Percentiles rank a stretch among this genome's conserved stretches.
phyloP scores from a whole-genome alignment of 306 rosid species.

The Cajanus cajan region DNA sequence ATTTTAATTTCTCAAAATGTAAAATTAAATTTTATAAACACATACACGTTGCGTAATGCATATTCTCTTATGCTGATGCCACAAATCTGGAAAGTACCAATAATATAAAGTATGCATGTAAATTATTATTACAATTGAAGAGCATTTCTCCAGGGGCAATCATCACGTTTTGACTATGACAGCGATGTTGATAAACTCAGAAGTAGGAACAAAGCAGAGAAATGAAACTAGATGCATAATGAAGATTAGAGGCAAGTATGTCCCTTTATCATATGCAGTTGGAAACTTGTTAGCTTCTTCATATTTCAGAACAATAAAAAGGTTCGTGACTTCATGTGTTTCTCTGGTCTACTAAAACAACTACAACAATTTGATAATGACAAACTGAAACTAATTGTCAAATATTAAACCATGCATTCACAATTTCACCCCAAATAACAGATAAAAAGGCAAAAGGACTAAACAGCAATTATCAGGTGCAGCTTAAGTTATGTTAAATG shows the following conservation, averaged over 20 bases:
- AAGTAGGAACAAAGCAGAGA: constrained; percentile 4
- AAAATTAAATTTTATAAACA: constrained; percentile 13
- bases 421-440: neutral
- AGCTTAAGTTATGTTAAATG: neutral
- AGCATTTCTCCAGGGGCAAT: neutral
- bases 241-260: neutral
- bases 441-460: constrained; percentile 6
- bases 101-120: neutral
- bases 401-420: constrained; percentile 20
- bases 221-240: constrained; percentile 16
- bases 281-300: neutral
- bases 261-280: constrained; percentile 2
- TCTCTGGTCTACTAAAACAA: neutral
- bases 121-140: neutral
- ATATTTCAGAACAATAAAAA: constrained; percentile 2
- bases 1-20: neutral
- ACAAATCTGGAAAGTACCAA: neutral
- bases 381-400: neutral
- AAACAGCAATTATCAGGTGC: neutral
- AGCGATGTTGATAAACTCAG: neutral
- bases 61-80: neutral
- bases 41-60: neutral
- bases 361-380: constrained; percentile 6
- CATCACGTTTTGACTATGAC: neutral
- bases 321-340: neutral